Evolutionary conservation across 1,139 yeast species (phyloP).

Genomic region (Suhomyces ambrosiae): DNA sequence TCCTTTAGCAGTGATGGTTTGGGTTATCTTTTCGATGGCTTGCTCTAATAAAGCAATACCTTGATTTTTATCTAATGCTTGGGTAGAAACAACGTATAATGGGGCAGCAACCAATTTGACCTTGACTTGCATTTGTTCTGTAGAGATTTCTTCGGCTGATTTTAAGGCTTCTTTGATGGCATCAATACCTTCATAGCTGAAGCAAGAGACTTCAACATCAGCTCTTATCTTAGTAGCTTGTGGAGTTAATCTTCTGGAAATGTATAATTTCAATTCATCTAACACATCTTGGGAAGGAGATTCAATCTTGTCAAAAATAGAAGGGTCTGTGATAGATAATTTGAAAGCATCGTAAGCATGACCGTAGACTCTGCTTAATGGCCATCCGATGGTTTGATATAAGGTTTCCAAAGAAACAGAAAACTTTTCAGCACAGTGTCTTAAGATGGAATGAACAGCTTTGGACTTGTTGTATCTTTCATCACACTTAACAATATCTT

Average conservation of each 20-base stretch:
- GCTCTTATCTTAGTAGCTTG: constrained; percentile 98
- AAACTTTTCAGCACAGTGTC: constrained; percentile 98
- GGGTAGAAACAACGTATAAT: constrained; percentile 88
- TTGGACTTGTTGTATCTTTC: constrained; percentile 96
- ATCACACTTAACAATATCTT: constrained; percentile 96
- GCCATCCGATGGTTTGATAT: constrained; percentile 95
- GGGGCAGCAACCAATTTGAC: constrained; percentile 98
- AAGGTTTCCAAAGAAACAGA: constrained; percentile 81
- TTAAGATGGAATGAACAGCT: constrained; percentile 94
- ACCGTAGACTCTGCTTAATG: constrained; percentile 90
- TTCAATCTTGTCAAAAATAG: constrained; percentile 78
- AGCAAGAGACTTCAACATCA: constrained; percentile 96
- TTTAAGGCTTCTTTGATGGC: constrained; percentile 89
- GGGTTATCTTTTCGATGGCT: constrained; percentile 77
- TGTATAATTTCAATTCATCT: constrained; percentile 81
- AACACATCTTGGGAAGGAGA: constrained; percentile 74
- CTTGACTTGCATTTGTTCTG: constrained; percentile 83
- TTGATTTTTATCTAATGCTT: constrained; percentile 86
- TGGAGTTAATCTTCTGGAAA: constrained; percentile 92
- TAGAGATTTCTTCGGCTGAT: constrained; percentile 83
- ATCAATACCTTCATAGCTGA: constrained; percentile 96
- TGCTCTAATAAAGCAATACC: constrained; percentile 78
- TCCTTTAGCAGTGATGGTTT: constrained; percentile 69
- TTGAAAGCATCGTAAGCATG: constrained; percentile 98
- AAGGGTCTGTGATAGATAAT: constrained; percentile 88